Evolutionary conservation across 2,329 filamentous ascomycete genomes (phyloP).

Genomic region (Proliferodiscus dingleyae): DNA sequence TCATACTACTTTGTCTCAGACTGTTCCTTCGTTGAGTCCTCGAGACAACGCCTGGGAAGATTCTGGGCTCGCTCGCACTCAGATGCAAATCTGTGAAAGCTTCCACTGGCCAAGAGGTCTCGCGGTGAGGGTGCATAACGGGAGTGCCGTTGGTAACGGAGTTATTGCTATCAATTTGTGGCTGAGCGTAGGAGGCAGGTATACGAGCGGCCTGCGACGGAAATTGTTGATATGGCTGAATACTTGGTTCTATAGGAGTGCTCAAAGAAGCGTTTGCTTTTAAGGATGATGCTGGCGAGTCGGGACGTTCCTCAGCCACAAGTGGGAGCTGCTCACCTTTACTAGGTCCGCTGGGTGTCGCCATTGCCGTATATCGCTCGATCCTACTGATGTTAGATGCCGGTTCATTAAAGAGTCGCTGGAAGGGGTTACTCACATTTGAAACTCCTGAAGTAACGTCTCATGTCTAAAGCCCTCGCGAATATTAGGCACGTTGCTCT

Average conservation of each 20-base stretch:
- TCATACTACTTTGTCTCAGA: constrained; percentile 22
- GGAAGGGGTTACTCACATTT: constrained; percentile 58
- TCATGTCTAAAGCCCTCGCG: constrained; percentile 85
- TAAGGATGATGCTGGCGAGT: constrained; percentile 31
- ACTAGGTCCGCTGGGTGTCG: constrained; percentile 25
- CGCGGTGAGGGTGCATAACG: constrained; percentile 7
- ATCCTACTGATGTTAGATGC: constrained; percentile 27
- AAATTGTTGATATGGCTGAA: constrained; percentile 26
- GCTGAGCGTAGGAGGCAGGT: constrained; percentile 23
- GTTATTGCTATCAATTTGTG: constrained; percentile 18
- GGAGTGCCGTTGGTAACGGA: constrained; percentile 12
- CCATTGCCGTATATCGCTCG: constrained; percentile 29
- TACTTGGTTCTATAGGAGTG: no score
- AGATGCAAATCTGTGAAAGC: constrained; percentile 42
- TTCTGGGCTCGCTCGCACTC: constrained; percentile 58
- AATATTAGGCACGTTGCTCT: constrained; percentile 94
- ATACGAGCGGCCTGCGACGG: constrained; percentile 31
- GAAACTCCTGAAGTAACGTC: constrained; percentile 76
- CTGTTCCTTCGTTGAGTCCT: constrained; percentile 27
- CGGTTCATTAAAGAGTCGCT: background rate
- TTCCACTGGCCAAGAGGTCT: constrained; percentile 34
- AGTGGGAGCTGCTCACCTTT: constrained; percentile 19
- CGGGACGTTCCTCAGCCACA: constrained; percentile 17
- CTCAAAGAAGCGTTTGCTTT: constrained; percentile 31
- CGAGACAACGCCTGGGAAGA: constrained; percentile 66